phyloP scores from a whole-genome alignment of 1,284 basidiomycete species.

The Flammula alnicola region DNA sequence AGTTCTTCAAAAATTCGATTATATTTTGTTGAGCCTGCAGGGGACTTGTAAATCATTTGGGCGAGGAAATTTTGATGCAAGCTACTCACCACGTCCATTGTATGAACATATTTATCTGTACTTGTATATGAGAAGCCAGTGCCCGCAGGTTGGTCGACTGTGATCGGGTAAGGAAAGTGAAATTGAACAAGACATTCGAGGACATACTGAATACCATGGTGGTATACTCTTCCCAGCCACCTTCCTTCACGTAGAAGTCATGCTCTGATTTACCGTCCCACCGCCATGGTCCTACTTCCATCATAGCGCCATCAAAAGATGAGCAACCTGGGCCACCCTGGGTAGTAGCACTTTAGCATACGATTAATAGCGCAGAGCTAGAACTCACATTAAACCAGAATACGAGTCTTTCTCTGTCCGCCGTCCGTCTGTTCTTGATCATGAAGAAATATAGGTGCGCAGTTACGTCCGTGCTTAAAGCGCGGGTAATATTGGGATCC shows the following conservation, averaged over 20 bases:
- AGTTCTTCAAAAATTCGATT: constrained; percentile 84
- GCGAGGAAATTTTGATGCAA: neutral
- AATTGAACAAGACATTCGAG: constrained; percentile 1
- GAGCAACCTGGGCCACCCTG: constrained; percentile 96
- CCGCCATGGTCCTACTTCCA: constrained; percentile 96
- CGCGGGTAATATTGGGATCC: constrained; percentile 65
- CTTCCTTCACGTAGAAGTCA: constrained; percentile 78
- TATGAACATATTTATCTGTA: constrained; percentile 85
- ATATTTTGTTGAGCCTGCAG: constrained; percentile 79
- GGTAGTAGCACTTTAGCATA: constrained; percentile 4
- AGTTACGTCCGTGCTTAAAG: constrained; percentile 60
- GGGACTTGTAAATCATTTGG: constrained; percentile 3
- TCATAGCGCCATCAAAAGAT: constrained; percentile 96
- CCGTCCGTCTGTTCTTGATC: constrained; percentile 84
- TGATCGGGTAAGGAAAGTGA: constrained; percentile 1
- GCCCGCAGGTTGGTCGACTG: constrained; percentile 96
- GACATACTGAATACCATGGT: constrained; percentile 88
- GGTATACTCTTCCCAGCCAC: constrained; percentile 99
- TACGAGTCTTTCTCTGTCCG: constrained; percentile 87
- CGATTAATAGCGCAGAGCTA: neutral
- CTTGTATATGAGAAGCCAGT: constrained; percentile 93
- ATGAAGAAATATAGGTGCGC: constrained; percentile 91
- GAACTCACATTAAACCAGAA: constrained; percentile 93
- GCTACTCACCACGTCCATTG: constrained; percentile 68
- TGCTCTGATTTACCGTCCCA: constrained; percentile 72